Evolutionary conservation across 768 basidiomycete species (phyloP).

Genomic region (Pisolithus albus): DNA sequence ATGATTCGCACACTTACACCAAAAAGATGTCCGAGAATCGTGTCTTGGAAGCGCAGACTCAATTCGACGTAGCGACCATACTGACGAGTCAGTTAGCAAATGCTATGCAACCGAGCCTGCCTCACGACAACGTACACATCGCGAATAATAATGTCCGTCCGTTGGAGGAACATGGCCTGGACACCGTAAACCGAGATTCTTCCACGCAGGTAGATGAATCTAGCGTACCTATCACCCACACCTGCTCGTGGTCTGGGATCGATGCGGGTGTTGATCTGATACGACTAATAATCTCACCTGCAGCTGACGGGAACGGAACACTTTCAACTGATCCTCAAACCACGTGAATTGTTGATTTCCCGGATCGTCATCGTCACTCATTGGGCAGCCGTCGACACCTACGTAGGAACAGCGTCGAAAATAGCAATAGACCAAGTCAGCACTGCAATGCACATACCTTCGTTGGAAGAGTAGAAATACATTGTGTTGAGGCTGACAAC

Average conservation of each 20-base stretch:
- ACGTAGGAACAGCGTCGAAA: slow-evolving; percentile 1
- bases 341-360: slow-evolving; percentile 86
- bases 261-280: neutral
- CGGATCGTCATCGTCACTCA: slow-evolving; percentile 62
- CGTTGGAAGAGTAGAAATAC: slow-evolving; percentile 88
- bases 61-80: slow-evolving; percentile 68
- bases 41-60: slow-evolving; percentile 79
- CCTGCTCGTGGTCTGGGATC: slow-evolving; percentile 21
- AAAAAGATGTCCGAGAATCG: slow-evolving; percentile 78
- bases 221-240: slow-evolving; percentile 40
- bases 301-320: slow-evolving; percentile 63
- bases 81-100: slow-evolving; percentile 15
- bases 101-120: neutral
- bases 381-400: slow-evolving; percentile 76
- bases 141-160: slow-evolving; percentile 71
- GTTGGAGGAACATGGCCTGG: slow-evolving; percentile 84
- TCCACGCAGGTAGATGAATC: neutral
- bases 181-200: slow-evolving; percentile 20
- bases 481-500: slow-evolving; percentile 85
- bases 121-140: slow-evolving; percentile 57
- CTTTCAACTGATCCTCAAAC: slow-evolving; percentile 77
- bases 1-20: slow-evolving; percentile 50
- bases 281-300: slow-evolving; percentile 43
- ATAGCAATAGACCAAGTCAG: neutral
- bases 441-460: slow-evolving; percentile 35